Conservation (phyloP, 169 alveolate genomes). For the Cystoisospora suis region DNA sequence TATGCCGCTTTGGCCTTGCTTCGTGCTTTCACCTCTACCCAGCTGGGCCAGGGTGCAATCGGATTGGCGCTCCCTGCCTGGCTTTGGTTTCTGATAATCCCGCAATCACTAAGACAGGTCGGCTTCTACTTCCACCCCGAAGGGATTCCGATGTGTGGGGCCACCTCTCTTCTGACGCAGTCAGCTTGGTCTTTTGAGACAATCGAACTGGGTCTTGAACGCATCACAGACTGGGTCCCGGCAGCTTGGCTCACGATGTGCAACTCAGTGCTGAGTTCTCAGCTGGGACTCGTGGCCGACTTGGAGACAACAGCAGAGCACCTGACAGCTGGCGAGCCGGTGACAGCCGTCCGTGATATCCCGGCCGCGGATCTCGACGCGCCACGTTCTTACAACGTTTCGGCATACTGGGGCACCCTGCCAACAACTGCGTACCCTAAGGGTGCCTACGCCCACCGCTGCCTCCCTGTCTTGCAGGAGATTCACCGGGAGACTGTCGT, state of each 20-base stretch:
- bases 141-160: too few species aligned
- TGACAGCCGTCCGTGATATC: neutral
- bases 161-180: too few species aligned
- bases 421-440: neutral
- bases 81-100: neutral
- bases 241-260: too few species aligned
- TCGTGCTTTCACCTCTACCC: neutral
- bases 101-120: too few species aligned
- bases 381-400: neutral
- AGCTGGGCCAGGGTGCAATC: neutral
- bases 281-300: neutral
- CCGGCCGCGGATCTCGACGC: neutral
- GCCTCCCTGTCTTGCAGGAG: neutral
- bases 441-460: conserved; percentile 20
- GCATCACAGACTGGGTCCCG: too few species aligned
- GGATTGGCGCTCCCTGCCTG: neutral
- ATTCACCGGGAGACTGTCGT: neutral
- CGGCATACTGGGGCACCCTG: neutral
- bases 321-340: neutral
- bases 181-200: too few species aligned
- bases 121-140: too few species aligned
- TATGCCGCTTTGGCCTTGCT: neutral
- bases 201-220: too few species aligned
- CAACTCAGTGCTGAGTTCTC: too few species aligned
- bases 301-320: neutral